A percentile compares a stretch with the other conserved stretches of the same genome.
phyloP scores from a whole-genome alignment of 75 land plant species.

The Sequoiadendron giganteum region DNA sequence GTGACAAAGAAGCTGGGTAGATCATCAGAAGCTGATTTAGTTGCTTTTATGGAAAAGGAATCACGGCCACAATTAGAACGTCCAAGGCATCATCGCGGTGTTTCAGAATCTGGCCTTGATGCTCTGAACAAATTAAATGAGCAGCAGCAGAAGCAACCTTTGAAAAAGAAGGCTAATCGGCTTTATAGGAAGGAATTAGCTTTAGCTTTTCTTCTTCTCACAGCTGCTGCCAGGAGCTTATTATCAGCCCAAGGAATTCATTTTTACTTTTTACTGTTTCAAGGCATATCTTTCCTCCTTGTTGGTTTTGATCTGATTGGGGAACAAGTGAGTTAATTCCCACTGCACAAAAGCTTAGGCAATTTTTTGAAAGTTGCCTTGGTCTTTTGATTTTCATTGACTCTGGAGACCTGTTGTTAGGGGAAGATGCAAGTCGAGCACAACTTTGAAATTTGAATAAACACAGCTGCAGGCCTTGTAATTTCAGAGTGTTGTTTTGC shows the following conservation, averaged over 20 bases:
- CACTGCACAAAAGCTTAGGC: neutral
- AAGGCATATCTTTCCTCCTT: constrained; percentile 53
- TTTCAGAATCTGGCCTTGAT: constrained; percentile 38
- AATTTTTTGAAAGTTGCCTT: neutral
- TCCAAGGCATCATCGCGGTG: constrained; percentile 13
- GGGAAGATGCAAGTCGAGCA: constrained; percentile 8
- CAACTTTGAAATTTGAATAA: constrained; percentile 11
- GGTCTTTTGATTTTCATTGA: neutral
- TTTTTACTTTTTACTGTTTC: constrained; percentile 65
- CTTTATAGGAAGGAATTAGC: constrained; percentile 52
- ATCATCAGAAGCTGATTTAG: constrained; percentile 61
- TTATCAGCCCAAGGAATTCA: constrained; percentile 61
- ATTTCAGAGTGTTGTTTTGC: constrained; percentile 3
- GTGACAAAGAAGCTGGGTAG: constrained; percentile 71
- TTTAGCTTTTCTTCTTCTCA: constrained; percentile 52
- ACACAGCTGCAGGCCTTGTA: constrained; percentile 2
- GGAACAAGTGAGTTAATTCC: constrained; percentile 40
- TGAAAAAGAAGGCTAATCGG: constrained; percentile 35
- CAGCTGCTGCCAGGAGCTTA: constrained; percentile 51
- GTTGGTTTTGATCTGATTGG: constrained; percentile 69
- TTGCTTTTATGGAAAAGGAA: constrained; percentile 29
- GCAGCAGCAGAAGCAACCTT: constrained; percentile 6
- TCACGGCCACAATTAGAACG: neutral
- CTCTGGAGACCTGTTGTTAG: constrained; percentile 9
- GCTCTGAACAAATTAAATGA: constrained; percentile 24